Conservation (phyloP, 176 grass and related monocot species). For the Leersia perrieri region DNA sequence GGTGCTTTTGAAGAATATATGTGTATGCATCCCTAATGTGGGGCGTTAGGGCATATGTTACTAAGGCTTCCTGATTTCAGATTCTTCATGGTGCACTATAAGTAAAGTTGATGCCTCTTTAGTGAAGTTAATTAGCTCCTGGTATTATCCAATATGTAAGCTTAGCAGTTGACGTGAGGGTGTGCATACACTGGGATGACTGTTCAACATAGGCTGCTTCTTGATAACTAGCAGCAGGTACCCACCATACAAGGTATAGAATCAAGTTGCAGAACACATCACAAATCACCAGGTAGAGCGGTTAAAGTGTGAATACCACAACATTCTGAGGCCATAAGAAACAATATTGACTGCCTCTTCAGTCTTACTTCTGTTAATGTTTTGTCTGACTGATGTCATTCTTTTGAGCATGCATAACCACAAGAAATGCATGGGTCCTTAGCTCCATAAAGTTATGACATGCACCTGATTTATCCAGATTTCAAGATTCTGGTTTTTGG, state of each 20-base stretch:
- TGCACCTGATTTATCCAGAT: not conserved
- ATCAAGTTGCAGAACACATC: not conserved
- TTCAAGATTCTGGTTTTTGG: not conserved
- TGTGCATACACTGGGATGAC: constrained; percentile 15
- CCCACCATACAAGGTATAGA: constrained; percentile 3
- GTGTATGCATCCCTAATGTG: constrained; percentile 13
- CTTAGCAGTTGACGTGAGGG: constrained; percentile 4
- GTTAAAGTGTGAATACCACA: constrained; percentile 5
- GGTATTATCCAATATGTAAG: constrained; percentile 27
- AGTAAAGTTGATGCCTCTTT: constrained; percentile 7
- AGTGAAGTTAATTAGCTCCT: constrained; percentile 21
- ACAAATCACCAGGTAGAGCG: not conserved
- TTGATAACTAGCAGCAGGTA: not conserved
- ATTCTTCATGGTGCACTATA: constrained; percentile 22
- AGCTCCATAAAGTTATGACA: constrained; percentile 28
- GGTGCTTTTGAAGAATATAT: constrained; percentile 18
- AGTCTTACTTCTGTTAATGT: constrained; percentile 23
- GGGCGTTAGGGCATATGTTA: not conserved
- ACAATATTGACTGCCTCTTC: constrained; percentile 43
- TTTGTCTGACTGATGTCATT: constrained; percentile 44
- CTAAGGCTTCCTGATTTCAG: constrained; percentile 32
- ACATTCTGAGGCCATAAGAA: constrained; percentile 43
- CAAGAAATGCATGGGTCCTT: constrained; percentile 29
- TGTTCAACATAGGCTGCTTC: constrained; percentile 22
- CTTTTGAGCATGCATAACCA: constrained; percentile 39